Conservation (phyloP, 805 yeast species). For the Millerozyma acaciae region DNA sequence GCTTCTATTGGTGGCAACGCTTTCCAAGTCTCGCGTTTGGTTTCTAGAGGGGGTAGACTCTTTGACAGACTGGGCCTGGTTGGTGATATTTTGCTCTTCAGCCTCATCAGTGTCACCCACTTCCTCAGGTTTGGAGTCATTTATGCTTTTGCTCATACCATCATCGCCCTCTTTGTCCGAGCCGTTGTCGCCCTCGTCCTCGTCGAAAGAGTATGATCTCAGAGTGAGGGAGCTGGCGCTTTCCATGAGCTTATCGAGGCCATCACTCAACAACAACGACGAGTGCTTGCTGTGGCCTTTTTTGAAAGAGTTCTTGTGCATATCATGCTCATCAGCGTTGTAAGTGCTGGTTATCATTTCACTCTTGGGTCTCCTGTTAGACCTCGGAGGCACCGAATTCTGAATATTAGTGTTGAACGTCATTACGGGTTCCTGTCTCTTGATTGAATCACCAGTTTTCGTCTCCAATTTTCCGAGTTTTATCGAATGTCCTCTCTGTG, state of each 20-base stretch:
- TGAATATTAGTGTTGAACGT: conserved; percentile 34
- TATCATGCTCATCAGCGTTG: conserved; percentile 7
- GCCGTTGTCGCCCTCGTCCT: neutral
- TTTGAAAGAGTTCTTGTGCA: conserved; percentile 6
- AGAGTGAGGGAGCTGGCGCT: conserved; percentile 18
- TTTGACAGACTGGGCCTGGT: no score
- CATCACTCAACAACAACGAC: conserved; percentile 31
- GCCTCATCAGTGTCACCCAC: neutral
- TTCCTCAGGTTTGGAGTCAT: neutral
- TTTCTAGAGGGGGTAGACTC: no score
- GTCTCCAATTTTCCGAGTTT: conserved; percentile 12
- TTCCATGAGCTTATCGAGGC: conserved; percentile 36
- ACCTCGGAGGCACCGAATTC: conserved; percentile 36
- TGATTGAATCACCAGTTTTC: neutral
- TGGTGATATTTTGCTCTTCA: neutral
- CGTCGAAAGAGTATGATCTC: neutral
- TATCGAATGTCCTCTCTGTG: conserved; percentile 8
- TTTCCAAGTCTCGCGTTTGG: no score
- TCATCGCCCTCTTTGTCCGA: neutral
- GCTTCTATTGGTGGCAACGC: no score
- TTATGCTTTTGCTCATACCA: neutral
- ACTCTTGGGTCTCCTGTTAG: conserved; percentile 35
- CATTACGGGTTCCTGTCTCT: conserved; percentile 20
- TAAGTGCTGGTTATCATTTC: conserved; percentile 10
- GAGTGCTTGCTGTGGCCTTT: conserved; percentile 13